Evolutionary conservation across 1,139 yeast genomes (phyloP), one percentile per base, ranked within the genome.

Genomic region (Pneumocystis murina): DNA sequence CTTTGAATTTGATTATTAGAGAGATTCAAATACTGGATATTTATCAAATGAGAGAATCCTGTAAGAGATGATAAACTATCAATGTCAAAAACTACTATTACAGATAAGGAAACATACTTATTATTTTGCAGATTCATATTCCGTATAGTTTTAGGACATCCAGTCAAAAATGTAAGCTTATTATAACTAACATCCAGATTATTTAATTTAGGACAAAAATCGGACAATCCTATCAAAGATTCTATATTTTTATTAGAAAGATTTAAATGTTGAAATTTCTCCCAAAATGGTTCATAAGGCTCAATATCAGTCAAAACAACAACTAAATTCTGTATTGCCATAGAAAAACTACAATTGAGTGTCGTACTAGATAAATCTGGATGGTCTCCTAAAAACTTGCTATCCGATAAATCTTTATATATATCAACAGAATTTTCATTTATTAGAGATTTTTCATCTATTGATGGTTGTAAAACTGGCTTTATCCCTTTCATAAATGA

Each of bases 231-330:
- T 24, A 71, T 69, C 17, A 77, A 68, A 1, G 75, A 72, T 39
- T 70, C 68, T 12, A 77, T 64, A 0, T 67, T 68, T 57, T 71
- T 69, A 14, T 70, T 68, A 3, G 73, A 70, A 14, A 77, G 61
- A 43, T 76, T 72, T 35, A 77, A 64, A 3, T 63, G 62, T 1
- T 69, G 69, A 33, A 77, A 66, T 20, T 69, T 67, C 62, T 75
- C 77, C 79, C 80, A 77, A 38, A 72, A 68, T 8, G 71, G 70
- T 20, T 71, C 71, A 10, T 71, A 69, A n/a, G 72, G 71, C 2
- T 74, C 68, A n/a, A 68, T 67, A 48, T 72, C 74, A 1, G 76
- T 73, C 20, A 77, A 67, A 0, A 71, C 71, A 28, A 70, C 67
- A 17, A 76, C 72, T 36, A 77, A 67, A 1, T 71, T 68, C 54